These are phyloP conservation scores for Penicillium griseofulvum DNA, from an alignment of 2,329 filamentous ascomycete species.

Conservation along the genomic window DNA sequence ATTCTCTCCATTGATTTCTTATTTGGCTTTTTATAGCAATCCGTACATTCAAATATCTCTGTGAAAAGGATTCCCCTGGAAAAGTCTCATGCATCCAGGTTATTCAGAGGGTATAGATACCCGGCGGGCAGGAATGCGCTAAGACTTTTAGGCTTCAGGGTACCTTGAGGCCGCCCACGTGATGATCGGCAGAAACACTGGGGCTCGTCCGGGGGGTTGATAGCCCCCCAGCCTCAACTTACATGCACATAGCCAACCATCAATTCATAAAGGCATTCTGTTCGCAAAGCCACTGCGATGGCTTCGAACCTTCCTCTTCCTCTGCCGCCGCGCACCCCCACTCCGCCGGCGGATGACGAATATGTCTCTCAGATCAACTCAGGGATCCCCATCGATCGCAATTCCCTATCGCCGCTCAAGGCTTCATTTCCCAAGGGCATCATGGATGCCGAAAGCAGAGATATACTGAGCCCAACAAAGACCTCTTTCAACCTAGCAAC, in stretches of 20 bases:
- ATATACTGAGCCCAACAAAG: constrained; percentile 35
- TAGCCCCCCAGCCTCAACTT: not conserved
- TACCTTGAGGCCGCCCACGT: constrained; percentile 6
- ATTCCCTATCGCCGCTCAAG: constrained; percentile 49
- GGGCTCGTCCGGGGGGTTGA: constrained; percentile 4
- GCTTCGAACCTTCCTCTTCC: constrained; percentile 59
- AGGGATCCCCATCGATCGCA: constrained; percentile 42
- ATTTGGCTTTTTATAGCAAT: too few relatives aligned
- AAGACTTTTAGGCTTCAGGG: not conserved
- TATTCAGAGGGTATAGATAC: not conserved
- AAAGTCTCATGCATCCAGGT: not conserved
- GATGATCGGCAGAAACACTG: constrained; percentile 8
- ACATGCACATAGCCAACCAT: constrained; percentile 1
- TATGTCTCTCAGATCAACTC: constrained; percentile 22
- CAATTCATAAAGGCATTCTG: constrained; percentile 7
- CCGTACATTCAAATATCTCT: too few relatives aligned
- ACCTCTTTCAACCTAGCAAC: constrained; percentile 37
- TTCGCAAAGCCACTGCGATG: constrained; percentile 44
- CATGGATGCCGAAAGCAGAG: constrained; percentile 20
- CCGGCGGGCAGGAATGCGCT: not conserved
- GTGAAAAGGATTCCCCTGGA: too few relatives aligned
- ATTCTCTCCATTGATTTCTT: too few relatives aligned
- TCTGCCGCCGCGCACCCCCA: constrained; percentile 61
- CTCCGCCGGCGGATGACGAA: constrained; percentile 56
- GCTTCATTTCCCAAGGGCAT: constrained; percentile 34